phyloP scores from a whole-genome alignment of 345 rosid genomes.

The Linum tenue region DNA sequence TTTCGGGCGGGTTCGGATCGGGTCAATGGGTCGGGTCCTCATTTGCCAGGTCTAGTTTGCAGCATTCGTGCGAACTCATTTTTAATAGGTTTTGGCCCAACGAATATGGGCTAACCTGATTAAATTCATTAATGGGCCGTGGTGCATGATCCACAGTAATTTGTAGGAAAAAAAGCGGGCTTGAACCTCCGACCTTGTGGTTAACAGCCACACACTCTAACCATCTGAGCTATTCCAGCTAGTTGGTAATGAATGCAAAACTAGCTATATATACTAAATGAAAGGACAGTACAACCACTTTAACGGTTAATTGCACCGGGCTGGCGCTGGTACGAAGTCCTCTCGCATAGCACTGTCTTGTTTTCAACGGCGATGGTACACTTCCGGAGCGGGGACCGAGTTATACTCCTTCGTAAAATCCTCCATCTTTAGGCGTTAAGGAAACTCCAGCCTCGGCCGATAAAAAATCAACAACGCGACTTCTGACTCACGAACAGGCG shows the following conservation, averaged over 20 bases:
- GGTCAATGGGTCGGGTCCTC: too few relatives aligned
- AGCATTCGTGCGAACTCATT: not conserved
- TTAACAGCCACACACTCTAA: slow-evolving; percentile 63
- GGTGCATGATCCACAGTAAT: too few relatives aligned
- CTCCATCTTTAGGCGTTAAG: slow-evolving; percentile 44
- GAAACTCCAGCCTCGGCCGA: slow-evolving; percentile 13
- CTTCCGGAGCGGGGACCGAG: slow-evolving; percentile 29
- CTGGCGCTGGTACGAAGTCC: slow-evolving; percentile 13
- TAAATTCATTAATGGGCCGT: too few relatives aligned
- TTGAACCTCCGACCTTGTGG: slow-evolving; percentile 69
- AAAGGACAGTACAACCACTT: not conserved
- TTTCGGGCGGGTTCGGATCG: too few relatives aligned
- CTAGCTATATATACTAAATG: too few relatives aligned
- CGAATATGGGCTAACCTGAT: too few relatives aligned
- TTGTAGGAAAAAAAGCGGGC: slow-evolving; percentile 27
- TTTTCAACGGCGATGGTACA: slow-evolving; percentile 20
- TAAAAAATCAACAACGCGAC: not conserved
- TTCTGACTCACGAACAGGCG: slow-evolving; percentile 40
- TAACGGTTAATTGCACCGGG: not conserved
- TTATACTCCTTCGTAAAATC: slow-evolving; percentile 81
- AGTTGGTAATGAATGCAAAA: not conserved
- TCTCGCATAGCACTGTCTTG: slow-evolving; percentile 18
- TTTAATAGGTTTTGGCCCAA: too few relatives aligned
- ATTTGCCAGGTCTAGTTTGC: too few relatives aligned
- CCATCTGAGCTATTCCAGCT: slow-evolving; percentile 67